Percentiles rank a stretch among this genome's conserved stretches.
Evolutionary conservation across 306 rosid genomes (phyloP).

Genomic region (Vigna hirtella): DNA sequence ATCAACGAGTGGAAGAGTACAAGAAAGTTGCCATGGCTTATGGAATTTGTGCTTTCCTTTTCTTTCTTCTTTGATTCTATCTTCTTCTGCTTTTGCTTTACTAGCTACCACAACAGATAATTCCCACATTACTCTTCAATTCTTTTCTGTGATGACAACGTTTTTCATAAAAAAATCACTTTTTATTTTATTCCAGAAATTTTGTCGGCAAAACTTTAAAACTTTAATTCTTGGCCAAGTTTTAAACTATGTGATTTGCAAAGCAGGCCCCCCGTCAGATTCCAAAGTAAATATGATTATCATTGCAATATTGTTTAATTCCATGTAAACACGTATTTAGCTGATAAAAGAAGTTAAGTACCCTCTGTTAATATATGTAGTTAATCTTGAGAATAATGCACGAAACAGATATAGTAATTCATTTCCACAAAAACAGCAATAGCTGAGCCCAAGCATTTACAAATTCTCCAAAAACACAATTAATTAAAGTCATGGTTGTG

Average conservation of each 20-base stretch:
- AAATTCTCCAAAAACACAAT: too few species aligned
- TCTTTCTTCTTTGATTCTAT: neutral
- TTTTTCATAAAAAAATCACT: neutral
- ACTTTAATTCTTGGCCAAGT: neutral
- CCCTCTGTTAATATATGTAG: too few species aligned
- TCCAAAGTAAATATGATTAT: too few species aligned
- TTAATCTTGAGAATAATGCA: too few species aligned
- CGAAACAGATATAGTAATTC: too few species aligned
- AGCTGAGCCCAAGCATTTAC: too few species aligned
- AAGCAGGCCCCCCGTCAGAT: too few species aligned
- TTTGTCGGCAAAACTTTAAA: neutral
- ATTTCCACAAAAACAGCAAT: too few species aligned
- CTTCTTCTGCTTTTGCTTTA: slow-evolving; percentile 12
- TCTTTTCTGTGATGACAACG: neutral
- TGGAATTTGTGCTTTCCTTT: slow-evolving; percentile 2
- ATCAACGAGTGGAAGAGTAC: neutral
- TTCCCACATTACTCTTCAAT: neutral
- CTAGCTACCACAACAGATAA: neutral
- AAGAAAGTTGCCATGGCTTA: neutral
- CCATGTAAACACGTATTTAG: too few species aligned
- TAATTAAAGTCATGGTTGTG: too few species aligned
- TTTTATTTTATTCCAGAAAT: neutral
- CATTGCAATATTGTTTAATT: too few species aligned
- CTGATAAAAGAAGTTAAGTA: too few species aligned
- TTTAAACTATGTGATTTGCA: neutral